phyloP scores from a whole-genome alignment of 177 flowering plant genomes.

The Vitis hybrid region DNA sequence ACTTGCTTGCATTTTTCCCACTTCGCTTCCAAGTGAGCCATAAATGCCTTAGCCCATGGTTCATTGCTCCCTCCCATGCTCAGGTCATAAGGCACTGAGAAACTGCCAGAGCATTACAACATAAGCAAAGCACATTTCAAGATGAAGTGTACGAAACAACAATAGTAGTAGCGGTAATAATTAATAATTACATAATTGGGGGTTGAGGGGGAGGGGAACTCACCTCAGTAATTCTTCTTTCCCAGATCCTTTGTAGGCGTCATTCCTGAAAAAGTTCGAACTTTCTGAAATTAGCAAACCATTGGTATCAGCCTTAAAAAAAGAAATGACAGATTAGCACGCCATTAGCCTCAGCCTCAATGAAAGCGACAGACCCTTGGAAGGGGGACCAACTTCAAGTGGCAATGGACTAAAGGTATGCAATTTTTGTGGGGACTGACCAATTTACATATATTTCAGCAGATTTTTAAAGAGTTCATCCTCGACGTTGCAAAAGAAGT shows the following conservation, averaged over 20 bases:
- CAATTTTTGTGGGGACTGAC: no score
- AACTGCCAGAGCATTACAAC: conserved; percentile 42
- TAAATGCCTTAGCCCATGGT: conserved; percentile 75
- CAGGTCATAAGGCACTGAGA: conserved; percentile 82
- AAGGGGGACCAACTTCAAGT: no score
- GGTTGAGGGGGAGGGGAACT: background rate
- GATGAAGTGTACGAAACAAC: background rate
- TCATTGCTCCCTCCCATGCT: conserved; percentile 76
- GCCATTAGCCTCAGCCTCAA: background rate
- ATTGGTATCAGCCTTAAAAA: background rate
- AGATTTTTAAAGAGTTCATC: no score
- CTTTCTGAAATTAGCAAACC: conserved; percentile 6
- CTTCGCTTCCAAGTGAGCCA: conserved; percentile 36
- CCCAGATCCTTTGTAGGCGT: conserved; percentile 27
- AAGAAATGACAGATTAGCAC: background rate
- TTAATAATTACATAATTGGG: background rate
- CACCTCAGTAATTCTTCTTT: conserved; percentile 80
- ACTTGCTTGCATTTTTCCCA: conserved; percentile 53
- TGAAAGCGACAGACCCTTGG: background rate
- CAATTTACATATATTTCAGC: no score
- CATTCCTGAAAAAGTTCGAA: conserved; percentile 42
- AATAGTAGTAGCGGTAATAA: no score
- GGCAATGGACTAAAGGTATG: no score
- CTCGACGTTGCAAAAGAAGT: no score
- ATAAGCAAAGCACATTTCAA: background rate